phyloP scores from a whole-genome alignment of 768 basidiomycete species.

The Xanthoconium stramineum region DNA sequence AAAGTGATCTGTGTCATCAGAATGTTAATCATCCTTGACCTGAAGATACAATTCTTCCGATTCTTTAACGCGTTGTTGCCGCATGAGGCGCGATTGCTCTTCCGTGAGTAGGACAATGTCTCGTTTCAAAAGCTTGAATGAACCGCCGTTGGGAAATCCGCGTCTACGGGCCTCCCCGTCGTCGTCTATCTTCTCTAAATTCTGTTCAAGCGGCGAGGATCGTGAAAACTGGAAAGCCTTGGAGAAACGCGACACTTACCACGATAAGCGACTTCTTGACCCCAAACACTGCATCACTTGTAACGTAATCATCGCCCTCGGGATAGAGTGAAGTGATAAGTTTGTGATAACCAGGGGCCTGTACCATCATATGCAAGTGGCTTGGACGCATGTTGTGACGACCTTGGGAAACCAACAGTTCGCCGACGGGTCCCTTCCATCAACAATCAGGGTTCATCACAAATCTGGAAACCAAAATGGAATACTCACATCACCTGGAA shows the following conservation, averaged over 20 bases:
- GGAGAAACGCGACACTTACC: slow-evolving; percentile 40
- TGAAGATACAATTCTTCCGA: neutral
- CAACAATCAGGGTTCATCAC: slow-evolving; percentile 6
- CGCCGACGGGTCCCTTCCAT: slow-evolving; percentile 65
- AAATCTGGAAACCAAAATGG: slow-evolving; percentile 1
- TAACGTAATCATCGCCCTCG: slow-evolving; percentile 61
- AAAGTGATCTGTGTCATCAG: too few relatives aligned
- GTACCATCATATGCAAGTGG: slow-evolving; percentile 73
- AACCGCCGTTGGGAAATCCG: slow-evolving; percentile 40
- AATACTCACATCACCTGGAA: slow-evolving; percentile 61
- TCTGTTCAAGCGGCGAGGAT: slow-evolving; percentile 32
- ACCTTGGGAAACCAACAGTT: slow-evolving; percentile 49
- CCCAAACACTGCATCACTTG: slow-evolving; percentile 77
- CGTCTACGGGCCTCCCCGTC: slow-evolving; percentile 51
- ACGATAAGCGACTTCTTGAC: slow-evolving; percentile 76
- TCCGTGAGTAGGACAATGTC: slow-evolving; percentile 47
- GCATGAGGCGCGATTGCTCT: slow-evolving; percentile 36
- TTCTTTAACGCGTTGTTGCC: slow-evolving; percentile 16
- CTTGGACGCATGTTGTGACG: slow-evolving; percentile 79
- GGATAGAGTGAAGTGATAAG: slow-evolving; percentile 75
- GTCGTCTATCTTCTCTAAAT: slow-evolving; percentile 52
- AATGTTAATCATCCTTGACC: slow-evolving; percentile 1
- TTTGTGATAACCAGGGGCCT: slow-evolving; percentile 69
- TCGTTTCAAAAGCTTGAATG: slow-evolving; percentile 46
- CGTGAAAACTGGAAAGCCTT: neutral